Percentiles rank a stretch among this genome's conserved stretches.
Evolutionary conservation across 345 rosid genomes (phyloP).

Genomic region (Brassica incana): DNA sequence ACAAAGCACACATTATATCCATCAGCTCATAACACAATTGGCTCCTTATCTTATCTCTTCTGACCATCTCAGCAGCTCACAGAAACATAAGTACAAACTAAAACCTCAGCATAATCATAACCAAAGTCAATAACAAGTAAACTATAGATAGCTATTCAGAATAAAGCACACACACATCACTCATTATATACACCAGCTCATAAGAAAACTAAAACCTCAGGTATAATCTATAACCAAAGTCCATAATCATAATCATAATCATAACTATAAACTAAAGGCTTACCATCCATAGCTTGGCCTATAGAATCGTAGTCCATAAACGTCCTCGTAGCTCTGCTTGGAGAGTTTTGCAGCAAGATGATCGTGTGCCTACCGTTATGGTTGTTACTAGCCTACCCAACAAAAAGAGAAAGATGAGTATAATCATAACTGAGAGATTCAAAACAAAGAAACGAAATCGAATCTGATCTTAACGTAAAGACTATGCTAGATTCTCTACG

Average conservation of each 20-base stretch:
- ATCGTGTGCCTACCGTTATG: slow-evolving; percentile 70
- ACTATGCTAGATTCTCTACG: background rate
- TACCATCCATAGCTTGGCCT: slow-evolving; percentile 97
- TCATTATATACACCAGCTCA: background rate
- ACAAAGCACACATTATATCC: background rate
- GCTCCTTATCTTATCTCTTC: background rate
- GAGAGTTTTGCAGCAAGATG: slow-evolving; percentile 82
- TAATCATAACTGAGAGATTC: background rate
- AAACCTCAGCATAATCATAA: background rate
- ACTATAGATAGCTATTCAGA: background rate
- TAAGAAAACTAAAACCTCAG: background rate
- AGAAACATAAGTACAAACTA: no score
- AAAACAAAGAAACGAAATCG: slow-evolving; percentile 7
- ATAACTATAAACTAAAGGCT: background rate
- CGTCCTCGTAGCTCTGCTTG: slow-evolving; percentile 76
- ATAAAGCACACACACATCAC: no score
- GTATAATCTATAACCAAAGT: no score
- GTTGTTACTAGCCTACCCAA: slow-evolving; percentile 54
- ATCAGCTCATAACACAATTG: background rate
- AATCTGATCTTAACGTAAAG: background rate
- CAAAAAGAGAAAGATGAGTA: background rate
- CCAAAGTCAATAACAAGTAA: background rate
- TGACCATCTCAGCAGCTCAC: background rate
- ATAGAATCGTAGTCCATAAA: slow-evolving; percentile 92
- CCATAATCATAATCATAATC: no score